phyloP scores from a whole-genome alignment of 2,329 filamentous ascomycete genomes.

The Exophiala sp. region DNA sequence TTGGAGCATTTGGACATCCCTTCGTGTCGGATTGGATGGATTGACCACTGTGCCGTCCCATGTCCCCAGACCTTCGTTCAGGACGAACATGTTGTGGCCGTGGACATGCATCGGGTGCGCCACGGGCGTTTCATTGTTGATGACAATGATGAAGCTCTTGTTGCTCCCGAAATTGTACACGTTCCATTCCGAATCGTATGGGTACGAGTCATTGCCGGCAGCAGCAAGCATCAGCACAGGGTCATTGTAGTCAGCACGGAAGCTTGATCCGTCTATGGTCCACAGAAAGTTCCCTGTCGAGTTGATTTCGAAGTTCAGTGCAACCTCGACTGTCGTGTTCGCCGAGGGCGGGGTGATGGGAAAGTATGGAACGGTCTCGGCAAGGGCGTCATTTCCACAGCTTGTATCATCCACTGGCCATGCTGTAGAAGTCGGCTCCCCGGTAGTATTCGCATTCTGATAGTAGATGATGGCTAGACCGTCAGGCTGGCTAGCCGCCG shows the following conservation, averaged over 20 bases:
- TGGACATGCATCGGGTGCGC: constrained; percentile 38
- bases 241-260: constrained; percentile 31
- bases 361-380: constrained; percentile 26
- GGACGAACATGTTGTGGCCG: constrained; percentile 30
- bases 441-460: constrained; percentile 48
- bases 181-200: constrained; percentile 15
- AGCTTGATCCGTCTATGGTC: constrained; percentile 31
- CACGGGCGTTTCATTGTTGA: constrained; percentile 24
- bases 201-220: constrained; percentile 10
- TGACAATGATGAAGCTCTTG: constrained; percentile 13
- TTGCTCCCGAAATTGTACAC: constrained; percentile 22
- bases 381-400: constrained; percentile 28
- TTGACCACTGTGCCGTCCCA: constrained; percentile 23
- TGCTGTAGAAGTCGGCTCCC: constrained; percentile 44
- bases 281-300: constrained; percentile 28
- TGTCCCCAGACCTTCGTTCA: constrained; percentile 16
- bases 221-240: constrained; percentile 17
- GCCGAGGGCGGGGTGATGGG: constrained; percentile 23
- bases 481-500: constrained; percentile 36
- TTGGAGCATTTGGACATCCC: constrained; percentile 37
- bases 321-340: constrained; percentile 18
- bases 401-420: constrained; percentile 14
- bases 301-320: constrained; percentile 29
- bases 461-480: constrained; percentile 63
- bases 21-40: constrained; percentile 34